These are phyloP conservation scores for Fraxinus sp. DNA, from an alignment of 305 asterid genomes.

Conservation along the genomic window DNA sequence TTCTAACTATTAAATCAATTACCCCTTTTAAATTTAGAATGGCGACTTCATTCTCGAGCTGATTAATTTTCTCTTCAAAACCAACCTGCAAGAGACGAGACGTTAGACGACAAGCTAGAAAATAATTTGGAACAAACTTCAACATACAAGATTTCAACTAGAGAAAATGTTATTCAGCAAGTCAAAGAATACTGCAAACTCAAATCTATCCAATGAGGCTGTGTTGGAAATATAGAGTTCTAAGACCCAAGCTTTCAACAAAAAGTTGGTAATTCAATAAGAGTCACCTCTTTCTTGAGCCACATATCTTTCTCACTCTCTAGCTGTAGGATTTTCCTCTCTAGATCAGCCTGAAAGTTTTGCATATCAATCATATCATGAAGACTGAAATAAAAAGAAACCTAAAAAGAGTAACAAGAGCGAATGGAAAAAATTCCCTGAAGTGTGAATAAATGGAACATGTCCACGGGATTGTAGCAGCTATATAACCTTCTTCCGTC, in stretches of 20 bases:
- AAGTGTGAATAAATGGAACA: not conserved
- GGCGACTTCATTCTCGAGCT: constrained; percentile 48
- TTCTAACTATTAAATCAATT: constrained; percentile 14
- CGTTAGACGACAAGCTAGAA: not conserved
- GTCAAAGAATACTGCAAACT: constrained; percentile 7
- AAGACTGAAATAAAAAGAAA: constrained; percentile 11
- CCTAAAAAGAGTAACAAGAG: not conserved
- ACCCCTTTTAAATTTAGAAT: constrained; percentile 48
- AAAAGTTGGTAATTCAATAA: constrained; percentile 10
- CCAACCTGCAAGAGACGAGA: constrained; percentile 38
- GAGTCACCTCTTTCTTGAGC: constrained; percentile 40
- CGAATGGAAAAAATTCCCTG: not conserved
- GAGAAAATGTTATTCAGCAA: not conserved
- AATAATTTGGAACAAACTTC: not conserved
- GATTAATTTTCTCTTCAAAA: constrained; percentile 43
- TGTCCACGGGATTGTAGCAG: not conserved
- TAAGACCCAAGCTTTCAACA: constrained; percentile 2
- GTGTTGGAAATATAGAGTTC: constrained; percentile 11
- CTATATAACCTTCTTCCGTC: constrained; percentile 11
- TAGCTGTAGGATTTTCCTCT: constrained; percentile 42
- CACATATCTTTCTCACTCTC: constrained; percentile 53
- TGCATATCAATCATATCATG: constrained; percentile 9
- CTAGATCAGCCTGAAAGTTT: constrained; percentile 47
- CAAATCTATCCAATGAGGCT: constrained; percentile 1
- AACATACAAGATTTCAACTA: constrained; percentile 4